Evolutionary conservation across 169 alveolate species (phyloP).

Genomic region (Eimeria mitis): DNA sequence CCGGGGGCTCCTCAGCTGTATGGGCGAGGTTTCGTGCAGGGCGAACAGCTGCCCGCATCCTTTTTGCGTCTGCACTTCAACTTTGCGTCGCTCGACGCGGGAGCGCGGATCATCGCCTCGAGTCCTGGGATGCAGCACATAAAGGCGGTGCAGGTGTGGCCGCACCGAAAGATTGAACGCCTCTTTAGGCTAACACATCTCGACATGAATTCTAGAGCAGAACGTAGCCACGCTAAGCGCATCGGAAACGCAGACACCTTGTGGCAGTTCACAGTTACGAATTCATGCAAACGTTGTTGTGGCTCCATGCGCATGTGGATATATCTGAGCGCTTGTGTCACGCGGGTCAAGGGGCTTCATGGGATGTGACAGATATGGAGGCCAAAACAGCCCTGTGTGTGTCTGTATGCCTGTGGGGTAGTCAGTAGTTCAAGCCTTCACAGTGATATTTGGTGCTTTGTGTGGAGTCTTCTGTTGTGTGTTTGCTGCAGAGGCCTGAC

Average conservation of each 20-base stretch:
- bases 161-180: not conserved
- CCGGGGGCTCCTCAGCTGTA: constrained; percentile 39
- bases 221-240: not conserved
- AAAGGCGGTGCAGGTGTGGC: constrained; percentile 84
- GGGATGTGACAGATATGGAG: not conserved
- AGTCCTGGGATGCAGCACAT: constrained; percentile 85
- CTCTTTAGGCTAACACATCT: not conserved
- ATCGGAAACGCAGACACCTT: not conserved
- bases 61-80: constrained; percentile 87
- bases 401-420: constrained; percentile 4
- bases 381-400: not conserved
- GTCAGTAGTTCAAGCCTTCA: not conserved
- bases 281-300: not conserved
- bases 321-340: not conserved
- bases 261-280: not conserved
- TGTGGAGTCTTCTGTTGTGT: not conserved
- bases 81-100: constrained; percentile 91
- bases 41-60: constrained; percentile 83
- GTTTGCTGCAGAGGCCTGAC: constrained; percentile 84
- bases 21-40: constrained; percentile 84
- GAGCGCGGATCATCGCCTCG: constrained; percentile 89
- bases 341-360: not conserved
- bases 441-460: not conserved
- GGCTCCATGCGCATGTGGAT: not conserved
- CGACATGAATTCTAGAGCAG: not conserved